Evolutionary conservation across 768 basidiomycete species (phyloP).

Genomic region (Boletus reticulatus): DNA sequence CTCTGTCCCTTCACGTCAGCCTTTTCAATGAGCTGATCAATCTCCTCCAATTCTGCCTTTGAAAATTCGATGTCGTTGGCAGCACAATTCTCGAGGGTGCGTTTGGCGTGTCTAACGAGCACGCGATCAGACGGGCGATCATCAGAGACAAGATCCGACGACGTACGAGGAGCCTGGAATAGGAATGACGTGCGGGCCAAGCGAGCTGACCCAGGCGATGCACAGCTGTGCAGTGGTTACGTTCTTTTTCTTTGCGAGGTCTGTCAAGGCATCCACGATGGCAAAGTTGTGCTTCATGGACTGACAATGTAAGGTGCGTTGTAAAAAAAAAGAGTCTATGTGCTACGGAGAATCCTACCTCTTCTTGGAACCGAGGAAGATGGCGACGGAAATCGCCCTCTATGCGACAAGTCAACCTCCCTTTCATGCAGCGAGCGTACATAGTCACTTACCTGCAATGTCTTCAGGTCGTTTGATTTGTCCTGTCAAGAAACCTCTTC

Average conservation of each 20-base stretch:
- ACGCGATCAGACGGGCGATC: background rate
- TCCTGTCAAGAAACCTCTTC: conserved; percentile 53
- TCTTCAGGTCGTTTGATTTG: conserved; percentile 41
- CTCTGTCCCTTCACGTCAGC: conserved; percentile 40
- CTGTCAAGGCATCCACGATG: conserved; percentile 41
- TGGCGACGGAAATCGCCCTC: conserved; percentile 40
- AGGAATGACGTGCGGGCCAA: conserved; percentile 45
- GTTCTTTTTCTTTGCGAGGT: conserved; percentile 40
- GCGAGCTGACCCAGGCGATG: conserved; percentile 42
- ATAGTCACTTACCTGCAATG: conserved; percentile 24
- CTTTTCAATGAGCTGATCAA: conserved; percentile 38
- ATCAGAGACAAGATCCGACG: too few relatives aligned
- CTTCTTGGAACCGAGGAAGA: conserved; percentile 44
- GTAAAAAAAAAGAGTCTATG: background rate
- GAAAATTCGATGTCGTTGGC: conserved; percentile 43
- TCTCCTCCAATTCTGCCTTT: conserved; percentile 37
- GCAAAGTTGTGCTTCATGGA: conserved; percentile 37
- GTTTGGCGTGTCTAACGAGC: conserved; percentile 27
- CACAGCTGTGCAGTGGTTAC: conserved; percentile 42
- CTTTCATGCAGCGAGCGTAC: too few relatives aligned
- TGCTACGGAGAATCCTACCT: conserved; percentile 13
- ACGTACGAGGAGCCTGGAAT: conserved; percentile 48
- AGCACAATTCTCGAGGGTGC: conserved; percentile 44
- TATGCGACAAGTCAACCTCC: background rate
- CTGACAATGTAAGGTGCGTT: background rate